These are phyloP conservation scores for Ceratobasidium sp. DNA, from an alignment of 1,284 basidiomycete genomes.

Conservation along the genomic window DNA sequence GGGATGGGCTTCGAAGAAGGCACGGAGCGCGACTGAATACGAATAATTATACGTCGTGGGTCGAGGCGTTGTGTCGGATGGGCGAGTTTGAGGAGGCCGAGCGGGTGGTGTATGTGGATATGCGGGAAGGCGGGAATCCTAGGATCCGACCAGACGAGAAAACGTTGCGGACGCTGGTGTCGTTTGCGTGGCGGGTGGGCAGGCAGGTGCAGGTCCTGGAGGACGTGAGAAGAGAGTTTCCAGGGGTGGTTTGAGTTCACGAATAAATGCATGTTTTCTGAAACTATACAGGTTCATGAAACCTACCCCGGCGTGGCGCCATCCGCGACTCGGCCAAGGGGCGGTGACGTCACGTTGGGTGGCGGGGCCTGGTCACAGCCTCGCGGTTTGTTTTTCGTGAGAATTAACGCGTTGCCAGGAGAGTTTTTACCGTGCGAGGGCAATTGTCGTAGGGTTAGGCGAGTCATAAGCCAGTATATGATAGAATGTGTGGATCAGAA, in stretches of 20 bases:
- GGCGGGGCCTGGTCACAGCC: background rate
- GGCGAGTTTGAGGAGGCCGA: slow-evolving; percentile 43
- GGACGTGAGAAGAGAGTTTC: slow-evolving; percentile 25
- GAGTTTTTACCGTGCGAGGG: slow-evolving; percentile 11
- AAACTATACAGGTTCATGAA: slow-evolving; percentile 28
- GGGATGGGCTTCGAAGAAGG: slow-evolving; percentile 10
- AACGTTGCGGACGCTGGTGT: slow-evolving; percentile 45
- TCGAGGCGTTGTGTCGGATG: slow-evolving; percentile 45
- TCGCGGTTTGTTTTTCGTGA: background rate
- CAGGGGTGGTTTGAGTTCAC: slow-evolving; percentile 23
- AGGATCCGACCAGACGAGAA: slow-evolving; percentile 18
- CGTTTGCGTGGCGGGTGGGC: slow-evolving; percentile 41
- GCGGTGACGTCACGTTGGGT: slow-evolving; percentile 13
- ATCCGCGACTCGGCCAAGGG: slow-evolving; percentile 17
- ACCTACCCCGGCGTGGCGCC: background rate
- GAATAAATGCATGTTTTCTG: background rate
- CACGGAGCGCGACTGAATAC: slow-evolving; percentile 11
- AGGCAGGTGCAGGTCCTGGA: slow-evolving; percentile 40
- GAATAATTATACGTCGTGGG: slow-evolving; percentile 45
- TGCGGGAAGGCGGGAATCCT: slow-evolving; percentile 2
- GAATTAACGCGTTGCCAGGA: background rate
- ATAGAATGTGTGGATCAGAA: background rate
- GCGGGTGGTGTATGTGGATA: slow-evolving; percentile 44
- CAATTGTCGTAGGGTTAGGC: background rate
- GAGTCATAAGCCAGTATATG: background rate